Conservation (phyloP, 176 grass and related monocot genomes). For the Oryza officinalis region DNA sequence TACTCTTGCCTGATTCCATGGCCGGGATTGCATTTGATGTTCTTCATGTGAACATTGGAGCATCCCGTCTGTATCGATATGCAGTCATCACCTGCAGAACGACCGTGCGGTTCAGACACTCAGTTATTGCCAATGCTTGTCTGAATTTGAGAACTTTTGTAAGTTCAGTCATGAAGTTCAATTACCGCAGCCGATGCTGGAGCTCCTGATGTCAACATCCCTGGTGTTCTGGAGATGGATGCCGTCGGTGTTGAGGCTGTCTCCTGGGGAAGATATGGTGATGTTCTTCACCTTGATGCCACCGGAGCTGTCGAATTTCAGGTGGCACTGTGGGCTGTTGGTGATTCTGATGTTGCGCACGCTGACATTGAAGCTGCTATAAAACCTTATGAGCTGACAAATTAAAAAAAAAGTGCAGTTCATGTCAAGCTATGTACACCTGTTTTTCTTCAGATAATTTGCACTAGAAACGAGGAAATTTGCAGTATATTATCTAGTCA, state of each 20-base stretch:
- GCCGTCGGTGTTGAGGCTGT: slow-evolving; percentile 70
- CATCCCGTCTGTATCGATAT: slow-evolving; percentile 77
- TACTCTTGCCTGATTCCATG: slow-evolving; percentile 69
- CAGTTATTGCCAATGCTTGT: neutral
- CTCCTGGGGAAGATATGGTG: slow-evolving; percentile 56
- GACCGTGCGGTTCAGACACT: neutral
- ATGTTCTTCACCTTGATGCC: slow-evolving; percentile 66
- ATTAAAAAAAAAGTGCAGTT: neutral
- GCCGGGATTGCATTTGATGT: slow-evolving; percentile 64
- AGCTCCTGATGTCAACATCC: slow-evolving; percentile 66
- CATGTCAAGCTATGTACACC: neutral
- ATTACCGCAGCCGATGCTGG: slow-evolving; percentile 67
- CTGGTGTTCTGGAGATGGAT: slow-evolving; percentile 78
- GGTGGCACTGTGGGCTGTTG: slow-evolving; percentile 75
- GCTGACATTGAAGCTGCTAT: slow-evolving; percentile 59
- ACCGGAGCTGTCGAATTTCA: slow-evolving; percentile 77
- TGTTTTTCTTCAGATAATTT: neutral
- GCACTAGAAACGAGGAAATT: too few species aligned
- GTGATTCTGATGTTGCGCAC: slow-evolving; percentile 47
- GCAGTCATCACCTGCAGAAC: slow-evolving; percentile 68
- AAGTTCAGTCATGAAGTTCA: neutral
- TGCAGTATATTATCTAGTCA: neutral
- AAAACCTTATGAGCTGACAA: slow-evolving; percentile 61
- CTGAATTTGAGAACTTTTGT: neutral
- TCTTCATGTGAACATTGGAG: slow-evolving; percentile 71